phyloP scores from a whole-genome alignment of 2,329 filamentous ascomycete genomes.

The Pleurostoma richardsiae region DNA sequence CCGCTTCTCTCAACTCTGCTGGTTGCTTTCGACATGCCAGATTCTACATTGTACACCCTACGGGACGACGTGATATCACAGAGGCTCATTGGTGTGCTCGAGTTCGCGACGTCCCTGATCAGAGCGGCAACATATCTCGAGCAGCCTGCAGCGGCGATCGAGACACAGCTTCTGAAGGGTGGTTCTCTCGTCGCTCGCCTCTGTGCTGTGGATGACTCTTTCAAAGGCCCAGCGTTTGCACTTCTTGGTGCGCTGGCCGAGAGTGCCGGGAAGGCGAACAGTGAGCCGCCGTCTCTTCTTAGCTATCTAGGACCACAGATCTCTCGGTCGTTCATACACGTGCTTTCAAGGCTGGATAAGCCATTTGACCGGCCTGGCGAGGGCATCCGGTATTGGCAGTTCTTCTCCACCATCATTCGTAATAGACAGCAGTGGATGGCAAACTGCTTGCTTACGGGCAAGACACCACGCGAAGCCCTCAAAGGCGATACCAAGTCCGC shows the following conservation, averaged over 20 bases:
- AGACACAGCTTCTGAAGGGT: conserved; percentile 76
- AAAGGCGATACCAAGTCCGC: conserved; percentile 49
- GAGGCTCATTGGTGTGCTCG: conserved; percentile 61
- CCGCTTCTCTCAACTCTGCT: conserved; percentile 70
- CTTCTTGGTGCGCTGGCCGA: conserved; percentile 71
- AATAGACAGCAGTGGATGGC: conserved; percentile 96
- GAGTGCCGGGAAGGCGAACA: conserved; percentile 57
- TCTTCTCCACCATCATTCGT: conserved; percentile 80
- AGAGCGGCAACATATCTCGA: conserved; percentile 62
- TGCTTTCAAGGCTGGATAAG: conserved; percentile 71
- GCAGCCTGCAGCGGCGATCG: conserved; percentile 59
- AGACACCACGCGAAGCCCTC: conserved; percentile 72
- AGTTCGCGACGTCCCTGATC: conserved; percentile 65
- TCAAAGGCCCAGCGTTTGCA: conserved; percentile 59
- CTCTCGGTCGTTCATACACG: conserved; percentile 76
- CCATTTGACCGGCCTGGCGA: conserved; percentile 64
- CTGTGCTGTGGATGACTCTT: conserved; percentile 64
- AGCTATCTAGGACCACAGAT: conserved; percentile 80
- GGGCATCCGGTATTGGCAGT: conserved; percentile 70
- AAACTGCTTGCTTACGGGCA: conserved; percentile 84
- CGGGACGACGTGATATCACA: conserved; percentile 49
- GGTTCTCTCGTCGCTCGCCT: conserved; percentile 72
- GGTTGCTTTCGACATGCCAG: conserved; percentile 52
- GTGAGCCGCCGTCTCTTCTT: conserved; percentile 90
- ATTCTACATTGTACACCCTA: conserved; percentile 57